Conservation (phyloP, 768 basidiomycete genomes). For the Leccinum olivaceopallidum region DNA sequence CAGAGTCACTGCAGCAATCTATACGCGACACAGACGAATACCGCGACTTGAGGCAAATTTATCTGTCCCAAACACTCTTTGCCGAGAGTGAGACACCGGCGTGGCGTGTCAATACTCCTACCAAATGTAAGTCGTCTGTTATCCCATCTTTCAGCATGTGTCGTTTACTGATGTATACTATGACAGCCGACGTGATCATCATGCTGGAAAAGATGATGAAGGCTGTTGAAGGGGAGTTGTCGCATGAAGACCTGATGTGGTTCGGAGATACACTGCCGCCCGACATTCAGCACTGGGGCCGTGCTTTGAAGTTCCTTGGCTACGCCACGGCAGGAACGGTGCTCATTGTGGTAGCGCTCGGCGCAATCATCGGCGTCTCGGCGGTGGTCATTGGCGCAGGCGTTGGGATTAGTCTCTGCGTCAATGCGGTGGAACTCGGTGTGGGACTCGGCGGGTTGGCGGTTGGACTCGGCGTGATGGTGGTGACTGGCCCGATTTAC, state of each 20-base stretch:
- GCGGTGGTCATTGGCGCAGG: no score
- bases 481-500: no score
- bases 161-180: no score
- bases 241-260: conserved; percentile 17
- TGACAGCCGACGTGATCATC: conserved; percentile 14
- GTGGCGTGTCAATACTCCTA: neutral
- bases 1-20: neutral
- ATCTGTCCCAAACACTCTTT: neutral
- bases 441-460: no score
- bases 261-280: conserved; percentile 19
- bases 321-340: no score
- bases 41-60: neutral
- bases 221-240: conserved; percentile 15
- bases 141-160: neutral
- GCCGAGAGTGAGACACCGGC: neutral
- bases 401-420: no score
- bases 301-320: no score
- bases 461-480: no score
- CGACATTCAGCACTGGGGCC: conserved; percentile 18
- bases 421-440: no score
- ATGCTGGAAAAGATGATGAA: conserved; percentile 24
- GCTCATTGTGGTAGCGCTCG: no score
- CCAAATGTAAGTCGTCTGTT: neutral
- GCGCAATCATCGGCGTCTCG: no score
- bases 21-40: neutral